phyloP scores from a whole-genome alignment of 2,329 filamentous ascomycete species.

The Knufia fluminis region DNA sequence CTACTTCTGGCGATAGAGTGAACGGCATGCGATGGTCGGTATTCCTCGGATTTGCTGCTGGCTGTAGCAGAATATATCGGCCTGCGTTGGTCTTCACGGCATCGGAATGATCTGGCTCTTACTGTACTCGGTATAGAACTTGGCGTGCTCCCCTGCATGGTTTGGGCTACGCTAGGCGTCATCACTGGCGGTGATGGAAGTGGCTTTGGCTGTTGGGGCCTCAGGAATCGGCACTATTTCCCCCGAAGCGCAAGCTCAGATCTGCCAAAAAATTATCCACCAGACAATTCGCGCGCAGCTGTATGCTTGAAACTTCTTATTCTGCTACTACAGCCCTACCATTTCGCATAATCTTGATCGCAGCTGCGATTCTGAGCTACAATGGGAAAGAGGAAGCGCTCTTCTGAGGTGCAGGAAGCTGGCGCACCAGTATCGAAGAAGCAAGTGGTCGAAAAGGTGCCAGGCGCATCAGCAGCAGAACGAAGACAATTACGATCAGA shows the following conservation, averaged over 20 bases:
- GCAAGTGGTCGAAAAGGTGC: slow-evolving; percentile 4
- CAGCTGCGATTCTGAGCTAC: too few species aligned
- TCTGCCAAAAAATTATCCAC: not conserved
- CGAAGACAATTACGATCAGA: slow-evolving; percentile 20
- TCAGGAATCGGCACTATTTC: not conserved
- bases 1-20: too few species aligned
- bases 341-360: too few species aligned
- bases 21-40: too few species aligned
- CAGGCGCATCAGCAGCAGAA: slow-evolving; percentile 14
- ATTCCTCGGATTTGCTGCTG: too few species aligned
- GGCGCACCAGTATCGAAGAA: slow-evolving; percentile 6
- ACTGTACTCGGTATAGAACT: not conserved
- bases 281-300: not conserved
- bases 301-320: too few species aligned
- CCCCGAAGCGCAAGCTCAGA: too few species aligned
- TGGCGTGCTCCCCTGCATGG: slow-evolving; percentile 4
- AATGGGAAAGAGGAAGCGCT: slow-evolving; percentile 19
- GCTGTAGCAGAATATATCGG: not conserved
- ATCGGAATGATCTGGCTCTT: slow-evolving; percentile 1
- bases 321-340: too few species aligned
- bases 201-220: not conserved
- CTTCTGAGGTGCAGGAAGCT: slow-evolving; percentile 10
- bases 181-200: too few species aligned
- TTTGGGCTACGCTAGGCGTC: not conserved
- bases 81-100: not conserved